Conservation (phyloP, 1,284 basidiomycete species). For the Malassezia sympodialis region DNA sequence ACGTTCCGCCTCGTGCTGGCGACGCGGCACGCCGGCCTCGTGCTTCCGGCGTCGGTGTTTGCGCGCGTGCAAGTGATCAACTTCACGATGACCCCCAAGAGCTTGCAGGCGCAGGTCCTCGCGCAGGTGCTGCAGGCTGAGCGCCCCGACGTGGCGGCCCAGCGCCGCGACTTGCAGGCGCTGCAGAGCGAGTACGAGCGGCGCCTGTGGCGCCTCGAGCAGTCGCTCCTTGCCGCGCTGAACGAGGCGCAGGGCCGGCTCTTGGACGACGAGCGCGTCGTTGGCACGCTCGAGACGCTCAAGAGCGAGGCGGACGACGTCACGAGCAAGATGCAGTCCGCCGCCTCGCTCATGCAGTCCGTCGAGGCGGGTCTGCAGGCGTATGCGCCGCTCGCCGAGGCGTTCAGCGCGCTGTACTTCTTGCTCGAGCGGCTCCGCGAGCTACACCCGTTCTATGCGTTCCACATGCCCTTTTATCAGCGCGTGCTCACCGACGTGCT, state of each 20-base stretch:
- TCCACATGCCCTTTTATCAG: conserved; percentile 93
- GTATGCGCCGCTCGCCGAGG: conserved; percentile 87
- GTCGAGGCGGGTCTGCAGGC: conserved; percentile 90
- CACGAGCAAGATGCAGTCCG: conserved; percentile 91
- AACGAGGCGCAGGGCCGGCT: conserved; percentile 97
- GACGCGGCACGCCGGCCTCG: conserved; percentile 89
- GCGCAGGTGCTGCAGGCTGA: conserved; percentile 96
- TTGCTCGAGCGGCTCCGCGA: conserved; percentile 85
- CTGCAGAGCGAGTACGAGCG: conserved; percentile 95
- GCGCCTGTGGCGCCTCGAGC: conserved; percentile 82
- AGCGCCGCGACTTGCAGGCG: conserved; percentile 95
- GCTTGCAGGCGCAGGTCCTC: conserved; percentile 92
- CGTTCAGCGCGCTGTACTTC: conserved; percentile 95
- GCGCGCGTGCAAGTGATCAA: conserved; percentile 98
- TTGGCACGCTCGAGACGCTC: conserved; percentile 87
- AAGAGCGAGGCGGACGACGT: conserved; percentile 96
- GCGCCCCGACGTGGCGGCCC: conserved; percentile 89
- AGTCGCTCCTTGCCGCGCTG: conserved; percentile 81
- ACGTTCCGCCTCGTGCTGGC: conserved; percentile 94
- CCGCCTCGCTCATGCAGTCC: conserved; percentile 86
- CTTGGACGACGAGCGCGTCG: conserved; percentile 97
- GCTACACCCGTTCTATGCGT: conserved; percentile 97
- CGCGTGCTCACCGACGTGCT: conserved; percentile 95
- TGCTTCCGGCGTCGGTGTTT: conserved; percentile 96
- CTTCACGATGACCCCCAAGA: conserved; percentile 98